Evolutionary conservation across 169 alveolate species (phyloP), one percentile per base, ranked within the genome.

Genomic region (Cyclospora cayetanensis): DNA sequence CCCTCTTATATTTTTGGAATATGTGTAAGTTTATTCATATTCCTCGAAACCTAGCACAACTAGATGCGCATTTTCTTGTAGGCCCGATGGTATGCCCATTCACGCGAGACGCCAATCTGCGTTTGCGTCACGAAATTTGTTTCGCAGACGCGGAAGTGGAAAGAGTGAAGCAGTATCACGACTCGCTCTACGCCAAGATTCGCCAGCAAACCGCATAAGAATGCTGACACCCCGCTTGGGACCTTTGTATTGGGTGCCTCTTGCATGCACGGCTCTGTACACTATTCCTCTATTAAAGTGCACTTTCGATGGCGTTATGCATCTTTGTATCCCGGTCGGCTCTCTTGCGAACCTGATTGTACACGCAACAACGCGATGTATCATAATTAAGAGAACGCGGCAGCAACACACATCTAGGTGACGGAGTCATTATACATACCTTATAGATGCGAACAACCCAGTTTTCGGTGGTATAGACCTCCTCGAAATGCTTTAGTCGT

Each of bases 371-470:
- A 27, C 87, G 52, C 4, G 31, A 41, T 31, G 39, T 50, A 52
- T 31, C 42, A 52, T 34, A 74, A 20, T 4, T 35, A 79, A 52
- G 34, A 46, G n/a, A n/a, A n/a, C 11, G 25, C 20, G 60, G 60
- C 46, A 76, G 65, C 27, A 46, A 66, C 46, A 25, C 4, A 43
- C 42, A 43, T 11, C 4, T 42, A 43, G 68, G 39, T 0, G 46
- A 76, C 3, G 5, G 18, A 11, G 34, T 0, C 5, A 1, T 50
- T 35, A 9, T 39, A 50, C 95, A 94, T 39, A 96, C 98, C 83
- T 96, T 97, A 96, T 98, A 99, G 46, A 99, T 97, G 89, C 99
- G 97, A 65, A 98, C 99, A 63, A 98, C 97, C 99, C 99, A 98
- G 87, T 98, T 96, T 91, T 97, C 98, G 15, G 99, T 95, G 20